These are phyloP conservation scores for Tritrichomonas musculus DNA, from an alignment of 208 protist species.

Conservation along the genomic window DNA sequence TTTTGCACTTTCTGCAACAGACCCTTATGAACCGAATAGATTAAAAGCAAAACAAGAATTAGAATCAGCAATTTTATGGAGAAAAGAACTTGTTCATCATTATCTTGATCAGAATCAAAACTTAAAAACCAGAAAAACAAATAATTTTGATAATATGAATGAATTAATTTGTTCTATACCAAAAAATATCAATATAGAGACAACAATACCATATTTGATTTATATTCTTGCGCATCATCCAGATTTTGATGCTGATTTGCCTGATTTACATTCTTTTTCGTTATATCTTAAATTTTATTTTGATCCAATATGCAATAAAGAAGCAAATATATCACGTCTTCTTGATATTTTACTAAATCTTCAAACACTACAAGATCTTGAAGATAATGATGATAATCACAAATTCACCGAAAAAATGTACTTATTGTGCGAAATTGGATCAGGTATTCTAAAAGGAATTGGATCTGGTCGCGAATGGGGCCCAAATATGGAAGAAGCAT, in stretches of 20 bases:
- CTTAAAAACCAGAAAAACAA: neutral
- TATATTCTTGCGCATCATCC: neutral
- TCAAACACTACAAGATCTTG: no score
- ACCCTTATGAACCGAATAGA: neutral
- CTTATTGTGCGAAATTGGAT: no score
- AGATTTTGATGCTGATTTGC: neutral
- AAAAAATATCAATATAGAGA: neutral
- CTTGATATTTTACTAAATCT: no score
- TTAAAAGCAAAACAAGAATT: neutral
- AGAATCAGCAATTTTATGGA: neutral
- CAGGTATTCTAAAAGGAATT: no score
- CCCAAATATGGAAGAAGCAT: no score
- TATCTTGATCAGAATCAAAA: no score
- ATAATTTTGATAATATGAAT: no score
- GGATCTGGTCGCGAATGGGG: no score
- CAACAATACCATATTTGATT: neutral
- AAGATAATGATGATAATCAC: no score
- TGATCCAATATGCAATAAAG: neutral
- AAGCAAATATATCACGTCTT: neutral
- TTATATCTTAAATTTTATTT: neutral
- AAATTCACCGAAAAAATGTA: no score
- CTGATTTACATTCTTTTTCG: neutral
- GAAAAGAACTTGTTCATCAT: neutral
- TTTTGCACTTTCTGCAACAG: neutral
- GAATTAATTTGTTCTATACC: neutral